phyloP scores from a whole-genome alignment of 1,284 basidiomycete species.

The Golubevia pallescens region DNA sequence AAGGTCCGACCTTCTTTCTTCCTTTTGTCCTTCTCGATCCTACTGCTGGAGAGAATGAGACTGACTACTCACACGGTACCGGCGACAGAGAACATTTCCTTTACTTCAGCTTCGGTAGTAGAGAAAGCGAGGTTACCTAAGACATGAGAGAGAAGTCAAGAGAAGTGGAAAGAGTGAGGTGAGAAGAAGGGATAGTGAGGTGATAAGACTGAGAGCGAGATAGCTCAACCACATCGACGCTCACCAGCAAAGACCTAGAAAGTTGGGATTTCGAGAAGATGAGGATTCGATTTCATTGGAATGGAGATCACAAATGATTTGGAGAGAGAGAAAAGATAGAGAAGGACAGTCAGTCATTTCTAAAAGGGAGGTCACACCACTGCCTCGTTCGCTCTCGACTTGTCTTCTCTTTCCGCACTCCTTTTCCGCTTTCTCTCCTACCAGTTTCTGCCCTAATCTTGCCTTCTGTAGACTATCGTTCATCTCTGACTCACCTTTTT shows the following conservation, averaged over 20 bases:
- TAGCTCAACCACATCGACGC: background rate
- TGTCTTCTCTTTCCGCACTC: conserved; percentile 7
- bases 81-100: conserved; percentile 41
- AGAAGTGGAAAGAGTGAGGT: background rate
- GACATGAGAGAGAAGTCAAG: background rate
- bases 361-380: conserved; percentile 2
- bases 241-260: conserved; percentile 17
- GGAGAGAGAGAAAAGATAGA: background rate
- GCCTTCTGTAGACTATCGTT: background rate
- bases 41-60: too few species aligned
- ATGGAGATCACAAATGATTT: conserved; percentile 3
- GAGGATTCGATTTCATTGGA: background rate
- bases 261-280: too few species aligned
- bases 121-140: conserved; percentile 51
- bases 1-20: too few species aligned
- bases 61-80: conserved; percentile 38
- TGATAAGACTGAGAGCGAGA: background rate
- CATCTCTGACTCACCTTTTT: conserved; percentile 20
- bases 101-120: conserved; percentile 52
- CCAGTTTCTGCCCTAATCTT: background rate
- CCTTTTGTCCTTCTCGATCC: too few species aligned
- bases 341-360: conserved; percentile 9
- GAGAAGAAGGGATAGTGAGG: background rate
- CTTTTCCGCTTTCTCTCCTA: conserved; percentile 7
- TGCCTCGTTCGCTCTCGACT: conserved; percentile 10